Conservation (phyloP, 2,329 filamentous ascomycete species). For the Sclerotinia nivalis region DNA sequence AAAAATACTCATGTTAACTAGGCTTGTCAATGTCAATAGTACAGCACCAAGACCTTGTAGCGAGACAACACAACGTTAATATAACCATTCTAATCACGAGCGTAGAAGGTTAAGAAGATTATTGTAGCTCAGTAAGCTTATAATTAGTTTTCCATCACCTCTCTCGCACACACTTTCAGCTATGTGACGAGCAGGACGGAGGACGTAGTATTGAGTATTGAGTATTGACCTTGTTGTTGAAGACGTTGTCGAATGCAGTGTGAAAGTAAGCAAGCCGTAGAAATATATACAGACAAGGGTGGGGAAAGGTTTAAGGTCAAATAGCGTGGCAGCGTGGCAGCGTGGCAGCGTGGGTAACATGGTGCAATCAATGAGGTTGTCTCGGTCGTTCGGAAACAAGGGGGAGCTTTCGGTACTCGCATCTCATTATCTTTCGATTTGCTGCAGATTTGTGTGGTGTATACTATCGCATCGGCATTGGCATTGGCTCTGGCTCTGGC, state of each 20-base stretch:
- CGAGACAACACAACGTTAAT: not conserved
- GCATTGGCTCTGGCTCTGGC: too few relatives aligned
- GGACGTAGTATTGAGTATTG: not conserved
- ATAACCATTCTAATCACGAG: not conserved
- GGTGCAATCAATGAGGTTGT: not conserved
- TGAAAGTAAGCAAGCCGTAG: not conserved
- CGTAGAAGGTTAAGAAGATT: too few relatives aligned
- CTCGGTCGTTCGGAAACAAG: slow-evolving; percentile 21
- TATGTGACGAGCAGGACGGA: not conserved
- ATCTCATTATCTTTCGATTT: not conserved
- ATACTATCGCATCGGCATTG: not conserved
- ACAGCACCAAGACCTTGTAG: slow-evolving; percentile 1
- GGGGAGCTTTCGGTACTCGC: slow-evolving; percentile 12
- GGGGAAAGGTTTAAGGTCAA: not conserved
- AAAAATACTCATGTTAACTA: not conserved
- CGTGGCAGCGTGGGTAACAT: not conserved
- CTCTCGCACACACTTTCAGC: not conserved
- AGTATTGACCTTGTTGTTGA: not conserved
- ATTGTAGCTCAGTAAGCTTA: not conserved
- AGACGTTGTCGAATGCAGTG: not conserved
- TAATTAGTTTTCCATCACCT: not conserved
- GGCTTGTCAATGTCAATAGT: not conserved
- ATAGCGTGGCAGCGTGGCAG: too few relatives aligned
- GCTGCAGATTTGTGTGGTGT: not conserved
- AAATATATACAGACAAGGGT: not conserved